Conservation (phyloP, 2,329 filamentous ascomycete genomes). For the Pseudocercospora pini-densiflorae region DNA sequence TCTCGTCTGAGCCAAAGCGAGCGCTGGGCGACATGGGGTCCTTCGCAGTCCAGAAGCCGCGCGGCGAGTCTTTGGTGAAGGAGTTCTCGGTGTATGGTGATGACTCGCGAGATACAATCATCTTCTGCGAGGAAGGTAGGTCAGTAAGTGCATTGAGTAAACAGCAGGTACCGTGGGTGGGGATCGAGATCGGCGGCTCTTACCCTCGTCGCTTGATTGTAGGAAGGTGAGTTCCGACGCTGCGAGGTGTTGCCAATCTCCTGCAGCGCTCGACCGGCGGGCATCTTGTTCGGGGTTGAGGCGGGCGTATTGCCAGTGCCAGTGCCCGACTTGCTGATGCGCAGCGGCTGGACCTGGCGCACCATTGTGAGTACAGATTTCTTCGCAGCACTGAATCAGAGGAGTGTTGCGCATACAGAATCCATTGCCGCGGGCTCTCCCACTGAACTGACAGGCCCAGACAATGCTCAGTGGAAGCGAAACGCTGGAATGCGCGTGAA, state of each 20-base stretch:
- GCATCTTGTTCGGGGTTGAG: conserved; percentile 61
- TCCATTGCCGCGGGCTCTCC: conserved; percentile 25
- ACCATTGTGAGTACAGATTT: conserved; percentile 27
- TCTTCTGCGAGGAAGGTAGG: conserved; percentile 58
- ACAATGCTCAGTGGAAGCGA: conserved; percentile 16
- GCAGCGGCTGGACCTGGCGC: conserved; percentile 71
- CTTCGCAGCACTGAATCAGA: not conserved
- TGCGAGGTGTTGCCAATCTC: conserved; percentile 87
- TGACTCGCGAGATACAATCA: conserved; percentile 71
- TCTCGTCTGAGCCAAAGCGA: conserved; percentile 68
- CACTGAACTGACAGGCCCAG: not conserved
- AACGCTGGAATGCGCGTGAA: conserved; percentile 24
- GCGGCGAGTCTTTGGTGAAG: conserved; percentile 63
- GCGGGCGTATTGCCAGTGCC: conserved; percentile 48
- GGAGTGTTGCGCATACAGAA: conserved; percentile 22
- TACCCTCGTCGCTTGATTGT: conserved; percentile 76
- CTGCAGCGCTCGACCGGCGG: conserved; percentile 68
- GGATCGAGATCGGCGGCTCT: conserved; percentile 9
- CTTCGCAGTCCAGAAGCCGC: conserved; percentile 85
- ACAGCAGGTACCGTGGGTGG: conserved; percentile 2
- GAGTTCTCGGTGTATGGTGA: conserved; percentile 66
- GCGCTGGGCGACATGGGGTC: conserved; percentile 66
- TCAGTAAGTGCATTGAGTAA: conserved; percentile 26
- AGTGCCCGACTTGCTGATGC: conserved; percentile 72
- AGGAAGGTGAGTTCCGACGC: conserved; percentile 90